phyloP scores from a whole-genome alignment of 257 asterid genomes.

The Linaria vulgaris region DNA sequence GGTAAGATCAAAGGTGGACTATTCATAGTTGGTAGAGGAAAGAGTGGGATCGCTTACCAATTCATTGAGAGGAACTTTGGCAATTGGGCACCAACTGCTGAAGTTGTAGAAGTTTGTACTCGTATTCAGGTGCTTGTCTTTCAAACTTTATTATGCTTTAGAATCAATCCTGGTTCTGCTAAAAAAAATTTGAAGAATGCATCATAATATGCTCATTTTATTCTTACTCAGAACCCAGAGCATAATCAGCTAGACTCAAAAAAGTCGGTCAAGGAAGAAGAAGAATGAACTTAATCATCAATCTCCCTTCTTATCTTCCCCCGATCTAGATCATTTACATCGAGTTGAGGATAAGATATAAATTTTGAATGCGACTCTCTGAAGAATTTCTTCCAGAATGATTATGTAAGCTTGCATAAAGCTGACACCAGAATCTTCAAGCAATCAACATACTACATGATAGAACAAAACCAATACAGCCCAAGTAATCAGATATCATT shows the following conservation, averaged over 20 bases:
- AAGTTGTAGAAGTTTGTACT: slow-evolving; percentile 66
- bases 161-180: slow-evolving; percentile 20
- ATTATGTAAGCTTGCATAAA: neutral
- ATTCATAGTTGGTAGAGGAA: slow-evolving; percentile 69
- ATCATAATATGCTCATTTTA: slow-evolving; percentile 21
- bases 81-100: slow-evolving; percentile 85
- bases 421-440: no score
- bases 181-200: slow-evolving; percentile 10
- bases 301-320: no score
- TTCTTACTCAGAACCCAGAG: slow-evolving; percentile 31
- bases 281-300: slow-evolving; percentile 27
- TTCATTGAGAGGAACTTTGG: slow-evolving; percentile 86
- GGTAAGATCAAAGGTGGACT: slow-evolving; percentile 87
- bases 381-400: neutral
- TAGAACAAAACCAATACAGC: neutral
- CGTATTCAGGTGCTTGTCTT: slow-evolving; percentile 57
- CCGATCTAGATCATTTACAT: no score
- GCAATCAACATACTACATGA: neutral
- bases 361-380: neutral
- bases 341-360: neutral
- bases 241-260: slow-evolving; percentile 19
- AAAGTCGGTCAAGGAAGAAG: slow-evolving; percentile 29
- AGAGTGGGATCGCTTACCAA: slow-evolving; percentile 75
- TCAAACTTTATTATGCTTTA: slow-evolving; percentile 16
- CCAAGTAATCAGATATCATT: neutral